Base-by-base conservation (phyloP, 768 basidiomycete genomes). In the Suillus variegatus region DNA sequence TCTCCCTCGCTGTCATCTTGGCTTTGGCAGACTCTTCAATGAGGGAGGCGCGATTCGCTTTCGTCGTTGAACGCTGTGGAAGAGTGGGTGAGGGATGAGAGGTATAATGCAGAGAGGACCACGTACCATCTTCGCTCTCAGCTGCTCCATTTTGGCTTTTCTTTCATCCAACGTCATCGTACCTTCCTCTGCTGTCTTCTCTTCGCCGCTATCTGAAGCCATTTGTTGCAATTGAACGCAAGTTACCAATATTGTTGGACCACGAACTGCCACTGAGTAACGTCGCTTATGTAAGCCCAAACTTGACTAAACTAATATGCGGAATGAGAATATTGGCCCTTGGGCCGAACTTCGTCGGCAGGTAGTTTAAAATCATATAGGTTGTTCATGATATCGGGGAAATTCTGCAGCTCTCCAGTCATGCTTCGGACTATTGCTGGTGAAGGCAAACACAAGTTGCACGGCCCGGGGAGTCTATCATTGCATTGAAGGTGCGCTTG, bases 11-110 rank as follows among this genome's bases (percentile, higher is more conserved):
- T 5, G 87, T 89, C 10, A 90, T 79, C 71, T 93, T 93, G 7
- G 87, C 82, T 73, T 86, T 92, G 22, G 92, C 86, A 43, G 89
- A 87, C 73, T 99, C 97, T 67, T 94, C 90, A 18, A 97, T 82
- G 18, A 99, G 81, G 2, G 95, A 92, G 41, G 86, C 85, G 14
- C 95, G 88, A 76, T 99, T 99, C 4, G 89, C 94, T 71, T 84
- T 87, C 1, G 92, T 81, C 2, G 94, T 93, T 38, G 86, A 84
- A 60, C 85, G 88, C 95, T 96, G 61, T n/a, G 51, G 9, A 4
- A 43, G 8, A 32, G 40, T 61, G 35, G 41, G 43, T 28, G 52
- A 57, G 49, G 63, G 16, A 32, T 22, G 5, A 38, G 35, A 36
- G 36, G 20, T 32, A 13, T 2, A 65, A 65, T 44, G 18, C 10